These are phyloP conservation scores for Millerago galiae DNA, from an alignment of 805 yeast species.

Conservation along the genomic window DNA sequence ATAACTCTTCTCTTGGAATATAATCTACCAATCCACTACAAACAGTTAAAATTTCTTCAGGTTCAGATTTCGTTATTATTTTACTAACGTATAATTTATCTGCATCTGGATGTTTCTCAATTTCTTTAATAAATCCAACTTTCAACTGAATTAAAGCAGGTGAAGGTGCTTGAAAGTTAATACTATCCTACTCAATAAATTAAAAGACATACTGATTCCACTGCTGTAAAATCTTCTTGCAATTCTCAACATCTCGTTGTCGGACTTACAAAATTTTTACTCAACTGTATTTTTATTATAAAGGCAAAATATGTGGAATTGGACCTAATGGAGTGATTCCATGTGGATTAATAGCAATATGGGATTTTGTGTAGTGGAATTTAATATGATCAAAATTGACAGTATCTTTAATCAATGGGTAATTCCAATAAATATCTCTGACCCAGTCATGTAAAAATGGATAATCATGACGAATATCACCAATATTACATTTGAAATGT, in stretches of 20 bases:
- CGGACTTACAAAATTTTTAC: not conserved
- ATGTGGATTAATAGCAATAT: slow-evolving; percentile 69
- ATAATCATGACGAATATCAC: slow-evolving; percentile 70
- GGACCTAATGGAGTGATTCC: slow-evolving; percentile 90
- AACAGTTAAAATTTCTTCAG: slow-evolving; percentile 30
- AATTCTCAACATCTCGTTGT: not conserved
- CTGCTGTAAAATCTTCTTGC: not conserved
- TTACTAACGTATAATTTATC: slow-evolving; percentile 53
- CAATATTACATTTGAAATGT: slow-evolving; percentile 89
- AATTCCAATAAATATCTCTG: slow-evolving; percentile 73
- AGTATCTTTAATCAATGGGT: slow-evolving; percentile 66
- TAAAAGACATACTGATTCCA: not conserved
- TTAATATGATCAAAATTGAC: slow-evolving; percentile 89
- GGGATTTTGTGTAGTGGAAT: slow-evolving; percentile 84
- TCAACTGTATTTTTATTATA: slow-evolving; percentile 11
- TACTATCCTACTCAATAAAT: too few relatives aligned
- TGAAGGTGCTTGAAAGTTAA: slow-evolving; percentile 1
- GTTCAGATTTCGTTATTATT: slow-evolving; percentile 20
- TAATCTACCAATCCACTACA: slow-evolving; percentile 54
- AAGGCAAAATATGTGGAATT: slow-evolving; percentile 60
- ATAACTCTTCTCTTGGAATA: slow-evolving; percentile 34
- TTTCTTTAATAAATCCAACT: slow-evolving; percentile 43
- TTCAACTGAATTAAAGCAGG: slow-evolving; percentile 27
- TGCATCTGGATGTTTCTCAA: slow-evolving; percentile 48
- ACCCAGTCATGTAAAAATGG: slow-evolving; percentile 80